phyloP scores from a whole-genome alignment of 2,329 filamentous ascomycete genomes.

The Talaromyces sp. region DNA sequence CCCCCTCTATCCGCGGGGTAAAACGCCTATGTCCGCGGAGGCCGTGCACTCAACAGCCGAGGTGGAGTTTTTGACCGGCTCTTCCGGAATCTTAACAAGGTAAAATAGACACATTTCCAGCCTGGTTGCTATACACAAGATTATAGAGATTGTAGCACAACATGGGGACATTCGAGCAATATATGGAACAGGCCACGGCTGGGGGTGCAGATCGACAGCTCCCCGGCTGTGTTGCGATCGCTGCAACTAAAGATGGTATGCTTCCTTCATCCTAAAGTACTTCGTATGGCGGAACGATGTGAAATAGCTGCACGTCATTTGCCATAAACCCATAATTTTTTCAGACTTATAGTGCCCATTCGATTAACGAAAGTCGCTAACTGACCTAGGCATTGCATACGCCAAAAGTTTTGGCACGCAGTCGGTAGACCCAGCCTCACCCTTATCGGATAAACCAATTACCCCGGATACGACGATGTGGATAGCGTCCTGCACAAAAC shows the following conservation, averaged over 20 bases:
- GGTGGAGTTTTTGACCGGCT: neutral
- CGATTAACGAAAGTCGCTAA: neutral
- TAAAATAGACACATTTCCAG: neutral
- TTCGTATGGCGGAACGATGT: neutral
- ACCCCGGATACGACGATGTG: conserved; percentile 5
- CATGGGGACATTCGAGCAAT: conserved; percentile 4
- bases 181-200: conserved; percentile 2
- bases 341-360: neutral
- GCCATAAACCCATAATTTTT: neutral
- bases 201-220: neutral
- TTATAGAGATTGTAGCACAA: conserved; percentile 3
- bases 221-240: conserved; percentile 2
- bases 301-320: neutral
- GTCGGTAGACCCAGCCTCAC: conserved; percentile 1
- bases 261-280: neutral
- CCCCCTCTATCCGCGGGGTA: no score
- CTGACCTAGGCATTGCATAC: conserved; percentile 1
- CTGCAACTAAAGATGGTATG: conserved; percentile 5
- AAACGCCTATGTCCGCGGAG: no score
- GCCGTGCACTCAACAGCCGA: neutral
- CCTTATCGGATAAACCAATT: neutral
- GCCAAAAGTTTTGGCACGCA: conserved; percentile 4
- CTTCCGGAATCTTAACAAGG: neutral
- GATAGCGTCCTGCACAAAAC: conserved; percentile 1
- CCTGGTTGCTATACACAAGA: neutral